These are phyloP conservation scores for Chlamydomonas urium DNA, from an alignment of 139 green algal species.

Conservation along the genomic window DNA sequence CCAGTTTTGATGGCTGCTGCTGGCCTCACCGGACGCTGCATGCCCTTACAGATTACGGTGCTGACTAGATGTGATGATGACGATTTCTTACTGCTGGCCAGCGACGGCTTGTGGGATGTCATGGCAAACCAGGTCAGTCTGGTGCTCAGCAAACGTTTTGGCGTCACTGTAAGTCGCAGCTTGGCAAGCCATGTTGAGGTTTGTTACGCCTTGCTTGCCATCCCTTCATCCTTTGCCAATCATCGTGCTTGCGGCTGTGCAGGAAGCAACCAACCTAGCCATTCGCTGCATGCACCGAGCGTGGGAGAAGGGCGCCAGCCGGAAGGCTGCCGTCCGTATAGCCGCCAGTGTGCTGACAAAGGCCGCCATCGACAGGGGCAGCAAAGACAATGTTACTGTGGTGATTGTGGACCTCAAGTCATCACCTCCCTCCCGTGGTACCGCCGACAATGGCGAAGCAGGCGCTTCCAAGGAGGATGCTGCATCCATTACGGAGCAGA, in stretches of 20 bases:
- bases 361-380: slow-evolving; percentile 62
- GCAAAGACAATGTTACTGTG: slow-evolving; percentile 61
- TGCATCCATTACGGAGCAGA: no score
- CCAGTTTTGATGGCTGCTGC: background rate
- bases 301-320: slow-evolving; percentile 48
- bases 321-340: slow-evolving; percentile 52
- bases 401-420: slow-evolving; percentile 65
- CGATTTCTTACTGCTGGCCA: slow-evolving; percentile 74
- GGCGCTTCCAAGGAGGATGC: no score
- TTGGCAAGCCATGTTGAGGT: no score
- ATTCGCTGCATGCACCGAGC: slow-evolving; percentile 52
- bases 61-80: slow-evolving; percentile 34
- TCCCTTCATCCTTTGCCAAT: no score
- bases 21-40: no score
- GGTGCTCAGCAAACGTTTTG: no score
- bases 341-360: slow-evolving; percentile 63
- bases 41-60: slow-evolving; percentile 4
- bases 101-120: slow-evolving; percentile 72
- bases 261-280: slow-evolving; percentile 57
- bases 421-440: no score
- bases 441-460: no score
- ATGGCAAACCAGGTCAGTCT: slow-evolving; percentile 73
- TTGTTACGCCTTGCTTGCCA: no score
- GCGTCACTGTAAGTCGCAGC: no score
- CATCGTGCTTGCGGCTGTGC: slow-evolving; percentile 7